Conservation (phyloP, 2,329 filamentous ascomycete genomes). For the Leptographium lundbergii region DNA sequence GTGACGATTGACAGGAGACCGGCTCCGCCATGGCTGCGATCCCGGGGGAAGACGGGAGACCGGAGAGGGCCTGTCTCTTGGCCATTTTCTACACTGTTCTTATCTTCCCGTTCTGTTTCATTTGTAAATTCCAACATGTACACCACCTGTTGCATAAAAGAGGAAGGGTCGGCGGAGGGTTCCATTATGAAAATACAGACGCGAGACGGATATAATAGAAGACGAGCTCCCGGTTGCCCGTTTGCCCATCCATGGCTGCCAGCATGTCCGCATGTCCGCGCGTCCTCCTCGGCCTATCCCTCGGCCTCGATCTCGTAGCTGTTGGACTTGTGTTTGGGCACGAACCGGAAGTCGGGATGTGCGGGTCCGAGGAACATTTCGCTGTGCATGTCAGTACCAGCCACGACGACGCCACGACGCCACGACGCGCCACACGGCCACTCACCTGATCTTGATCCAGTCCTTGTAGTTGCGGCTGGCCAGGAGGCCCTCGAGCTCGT, state of each 20-base stretch:
- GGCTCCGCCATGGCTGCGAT: neutral
- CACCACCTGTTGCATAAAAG: constrained; percentile 11
- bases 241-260: neutral
- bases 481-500: constrained; percentile 89
- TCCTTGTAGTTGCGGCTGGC: constrained; percentile 86
- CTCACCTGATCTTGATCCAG: constrained; percentile 93
- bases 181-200: neutral
- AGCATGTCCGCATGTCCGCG: no score
- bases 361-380: constrained; percentile 96
- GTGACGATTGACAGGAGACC: neutral
- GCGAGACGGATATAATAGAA: neutral
- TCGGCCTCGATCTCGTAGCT: constrained; percentile 64
- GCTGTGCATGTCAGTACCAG: constrained; percentile 36
- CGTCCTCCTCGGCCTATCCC: constrained; percentile 1
- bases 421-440: neutral
- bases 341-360: constrained; percentile 81
- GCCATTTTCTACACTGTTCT: constrained; percentile 2
- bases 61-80: neutral
- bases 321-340: constrained; percentile 96
- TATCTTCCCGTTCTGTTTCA: constrained; percentile 1
- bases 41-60: neutral
- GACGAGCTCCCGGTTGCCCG: no score
- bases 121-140: constrained; percentile 10
- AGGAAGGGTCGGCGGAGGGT: neutral
- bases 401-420: no score